phyloP scores from a whole-genome alignment of 192 early-diverging fungal genomes.

The Mortierella claussenii region DNA sequence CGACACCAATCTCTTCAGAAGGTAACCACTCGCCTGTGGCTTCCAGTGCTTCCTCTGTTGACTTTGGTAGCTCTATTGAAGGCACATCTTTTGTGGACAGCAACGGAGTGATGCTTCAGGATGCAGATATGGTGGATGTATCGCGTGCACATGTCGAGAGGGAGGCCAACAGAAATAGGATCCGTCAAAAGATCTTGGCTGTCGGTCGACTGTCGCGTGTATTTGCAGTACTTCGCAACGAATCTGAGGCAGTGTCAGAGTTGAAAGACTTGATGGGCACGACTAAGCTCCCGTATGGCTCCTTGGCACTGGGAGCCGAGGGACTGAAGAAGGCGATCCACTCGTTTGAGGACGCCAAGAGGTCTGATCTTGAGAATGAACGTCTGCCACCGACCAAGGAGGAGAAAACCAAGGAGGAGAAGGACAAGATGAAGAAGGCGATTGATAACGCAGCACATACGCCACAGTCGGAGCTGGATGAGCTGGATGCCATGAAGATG shows the following conservation, averaged over 20 bases:
- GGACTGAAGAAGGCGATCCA: slow-evolving; percentile 93
- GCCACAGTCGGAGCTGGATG: slow-evolving; percentile 46
- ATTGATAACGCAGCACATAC: slow-evolving; percentile 40
- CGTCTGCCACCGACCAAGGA: slow-evolving; percentile 82
- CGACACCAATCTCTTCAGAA: slow-evolving; percentile 16
- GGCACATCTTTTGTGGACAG: not conserved
- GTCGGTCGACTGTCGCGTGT: slow-evolving; percentile 91
- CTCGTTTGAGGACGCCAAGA: slow-evolving; percentile 93
- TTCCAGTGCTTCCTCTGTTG: slow-evolving; percentile 1
- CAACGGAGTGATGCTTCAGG: not conserved
- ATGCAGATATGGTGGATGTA: slow-evolving; percentile 34
- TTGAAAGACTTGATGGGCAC: slow-evolving; percentile 90
- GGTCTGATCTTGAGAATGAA: slow-evolving; percentile 93
- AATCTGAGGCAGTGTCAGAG: slow-evolving; percentile 93
- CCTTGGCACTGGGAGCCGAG: slow-evolving; percentile 88
- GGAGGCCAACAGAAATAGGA: slow-evolving; percentile 23
- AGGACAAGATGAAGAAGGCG: slow-evolving; percentile 45
- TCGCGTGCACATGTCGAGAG: slow-evolving; percentile 4
- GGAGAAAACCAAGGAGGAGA: slow-evolving; percentile 54
- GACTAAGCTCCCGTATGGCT: slow-evolving; percentile 86
- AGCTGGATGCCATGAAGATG: slow-evolving; percentile 47
- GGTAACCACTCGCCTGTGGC: slow-evolving; percentile 16
- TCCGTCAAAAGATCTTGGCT: slow-evolving; percentile 84
- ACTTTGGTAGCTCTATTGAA: not conserved
- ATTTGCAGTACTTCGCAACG: slow-evolving; percentile 91